phyloP scores from a whole-genome alignment of 768 basidiomycete species.

The Sporobolomyces phaffii region DNA sequence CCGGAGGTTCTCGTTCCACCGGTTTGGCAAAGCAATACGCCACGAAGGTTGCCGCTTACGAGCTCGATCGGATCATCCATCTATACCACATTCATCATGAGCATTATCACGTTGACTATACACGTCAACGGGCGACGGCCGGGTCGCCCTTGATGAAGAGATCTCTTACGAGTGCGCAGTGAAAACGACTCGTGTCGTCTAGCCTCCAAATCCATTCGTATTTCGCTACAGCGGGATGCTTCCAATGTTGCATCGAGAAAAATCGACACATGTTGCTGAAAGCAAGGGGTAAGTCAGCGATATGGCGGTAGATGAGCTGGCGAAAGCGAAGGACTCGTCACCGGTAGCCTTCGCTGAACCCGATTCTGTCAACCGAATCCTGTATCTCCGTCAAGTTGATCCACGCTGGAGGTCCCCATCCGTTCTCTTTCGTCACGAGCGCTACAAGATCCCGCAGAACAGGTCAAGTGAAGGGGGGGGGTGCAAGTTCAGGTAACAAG shows the following conservation, averaged over 20 bases:
- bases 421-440: slow-evolving; percentile 8
- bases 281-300: background rate
- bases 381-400: background rate
- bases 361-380: background rate
- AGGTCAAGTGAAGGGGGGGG: no score
- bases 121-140: no score
- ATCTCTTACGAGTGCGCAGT: slow-evolving; percentile 11
- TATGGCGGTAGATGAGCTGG: background rate
- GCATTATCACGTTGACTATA: no score
- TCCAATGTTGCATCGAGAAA: slow-evolving; percentile 1
- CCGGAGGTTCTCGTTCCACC: background rate
- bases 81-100: no score
- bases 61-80: slow-evolving; percentile 2
- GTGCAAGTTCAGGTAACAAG: no score
- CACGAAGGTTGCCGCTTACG: background rate
- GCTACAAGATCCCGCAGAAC: background rate
- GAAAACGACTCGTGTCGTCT: slow-evolving; percentile 15
- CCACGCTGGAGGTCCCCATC: slow-evolving; percentile 11
- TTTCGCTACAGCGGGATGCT: background rate
- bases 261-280: slow-evolving; percentile 24
- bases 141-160: background rate
- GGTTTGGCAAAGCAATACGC: background rate
- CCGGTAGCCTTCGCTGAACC: slow-evolving; percentile 10
- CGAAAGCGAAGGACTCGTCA: background rate
- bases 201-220: slow-evolving; percentile 22